Evolutionary conservation across 768 basidiomycete species (phyloP).

Genomic region (Xerocomus brunneocitrinus): DNA sequence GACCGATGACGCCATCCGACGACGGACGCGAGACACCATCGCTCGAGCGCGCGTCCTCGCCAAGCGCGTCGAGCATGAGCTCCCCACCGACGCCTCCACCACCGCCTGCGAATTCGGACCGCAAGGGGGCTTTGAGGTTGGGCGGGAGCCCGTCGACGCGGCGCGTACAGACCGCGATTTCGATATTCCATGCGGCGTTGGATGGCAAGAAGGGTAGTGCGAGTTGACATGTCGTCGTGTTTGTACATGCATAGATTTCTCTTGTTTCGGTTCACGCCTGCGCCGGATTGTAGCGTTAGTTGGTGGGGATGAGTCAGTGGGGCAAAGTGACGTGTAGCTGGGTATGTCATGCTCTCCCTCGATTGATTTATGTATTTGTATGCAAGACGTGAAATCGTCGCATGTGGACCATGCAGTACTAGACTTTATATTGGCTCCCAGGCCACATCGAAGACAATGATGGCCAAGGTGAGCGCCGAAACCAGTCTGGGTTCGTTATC

Average conservation of each 20-base stretch:
- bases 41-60: slow-evolving; percentile 24
- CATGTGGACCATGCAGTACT: background rate
- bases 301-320: background rate
- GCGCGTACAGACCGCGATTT: slow-evolving; percentile 21
- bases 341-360: background rate
- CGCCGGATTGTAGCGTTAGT: background rate
- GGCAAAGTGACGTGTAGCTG: background rate
- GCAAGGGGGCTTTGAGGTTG: slow-evolving; percentile 14
- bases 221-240: slow-evolving; percentile 2
- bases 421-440: too few species aligned
- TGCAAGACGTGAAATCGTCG: background rate
- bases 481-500: too few species aligned
- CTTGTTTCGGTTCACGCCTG: background rate
- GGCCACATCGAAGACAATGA: too few species aligned
- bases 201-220: slow-evolving; percentile 23
- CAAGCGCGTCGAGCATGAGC: slow-evolving; percentile 22
- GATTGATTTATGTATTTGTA: background rate
- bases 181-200: slow-evolving; percentile 27
- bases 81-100: slow-evolving; percentile 24
- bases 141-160: slow-evolving; percentile 23
- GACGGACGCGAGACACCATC: slow-evolving; percentile 25
- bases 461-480: too few species aligned
- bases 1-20: slow-evolving; percentile 33
- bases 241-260: background rate
- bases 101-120: slow-evolving; percentile 11